Evolutionary conservation across 1,284 basidiomycete genomes (phyloP).

Genomic region (Ustilago tritici): DNA sequence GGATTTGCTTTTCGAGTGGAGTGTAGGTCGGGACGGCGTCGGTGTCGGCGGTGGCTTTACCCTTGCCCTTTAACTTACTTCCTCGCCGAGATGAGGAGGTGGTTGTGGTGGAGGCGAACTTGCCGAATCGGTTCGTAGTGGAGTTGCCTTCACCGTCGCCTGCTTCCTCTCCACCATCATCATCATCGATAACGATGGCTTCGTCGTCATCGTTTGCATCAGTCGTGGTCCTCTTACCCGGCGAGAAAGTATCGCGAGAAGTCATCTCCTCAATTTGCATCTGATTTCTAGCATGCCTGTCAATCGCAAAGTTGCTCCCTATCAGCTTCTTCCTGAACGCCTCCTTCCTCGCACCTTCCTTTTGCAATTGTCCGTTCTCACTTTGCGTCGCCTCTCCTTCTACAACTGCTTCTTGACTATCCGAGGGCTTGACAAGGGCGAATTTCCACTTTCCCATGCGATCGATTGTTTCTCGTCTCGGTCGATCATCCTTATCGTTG

Average conservation of each 20-base stretch:
- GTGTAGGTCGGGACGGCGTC: conserved; percentile 71
- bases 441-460: conserved; percentile 48
- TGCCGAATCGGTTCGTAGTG: conserved; percentile 23
- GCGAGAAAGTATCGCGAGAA: conserved; percentile 16
- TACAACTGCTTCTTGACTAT: not conserved
- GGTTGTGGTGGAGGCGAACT: conserved; percentile 15
- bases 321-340: conserved; percentile 39
- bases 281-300: conserved; percentile 37
- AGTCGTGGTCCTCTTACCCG: not conserved
- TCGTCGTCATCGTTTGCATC: conserved; percentile 6
- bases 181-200: conserved; percentile 19
- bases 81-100: conserved; percentile 14
- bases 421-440: not conserved
- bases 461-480: conserved; percentile 34
- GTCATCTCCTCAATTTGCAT: conserved; percentile 40
- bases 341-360: conserved; percentile 21
- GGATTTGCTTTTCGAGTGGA: conserved; percentile 65
- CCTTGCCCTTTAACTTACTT: conserved; percentile 66
- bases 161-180: conserved; percentile 10
- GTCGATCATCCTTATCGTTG: conserved; percentile 22
- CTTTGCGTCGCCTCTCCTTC: conserved; percentile 10
- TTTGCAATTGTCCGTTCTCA: not conserved
- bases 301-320: conserved; percentile 36
- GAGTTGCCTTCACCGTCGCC: not conserved
- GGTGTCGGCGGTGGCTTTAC: conserved; percentile 33